Percentiles rank a stretch among this genome's conserved stretches.
Conservation (phyloP, 2,329 filamentous ascomycete species). For the Passalora sequoiae region DNA sequence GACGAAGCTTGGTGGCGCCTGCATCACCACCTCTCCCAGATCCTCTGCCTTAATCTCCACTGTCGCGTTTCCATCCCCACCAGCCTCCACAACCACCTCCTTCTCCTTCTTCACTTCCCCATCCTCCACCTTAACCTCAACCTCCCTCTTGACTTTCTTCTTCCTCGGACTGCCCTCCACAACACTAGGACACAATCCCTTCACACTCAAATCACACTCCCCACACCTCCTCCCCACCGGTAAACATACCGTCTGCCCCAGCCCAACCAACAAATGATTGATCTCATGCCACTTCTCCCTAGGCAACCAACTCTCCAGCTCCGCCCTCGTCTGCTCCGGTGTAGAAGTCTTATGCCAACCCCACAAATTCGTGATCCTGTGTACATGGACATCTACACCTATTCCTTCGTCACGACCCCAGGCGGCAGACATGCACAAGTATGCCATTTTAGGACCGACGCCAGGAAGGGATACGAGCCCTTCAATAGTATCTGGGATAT, state of each 20-base stretch:
- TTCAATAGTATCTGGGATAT: constrained; percentile 74
- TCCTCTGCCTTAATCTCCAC: constrained; percentile 28
- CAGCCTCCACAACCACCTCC: constrained; percentile 26
- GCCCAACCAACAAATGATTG: constrained; percentile 79
- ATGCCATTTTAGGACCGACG: constrained; percentile 92
- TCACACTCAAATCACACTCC: constrained; percentile 73
- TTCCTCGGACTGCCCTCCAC: constrained; percentile 43
- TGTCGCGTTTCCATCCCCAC: constrained; percentile 26
- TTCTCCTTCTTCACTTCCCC: constrained; percentile 24
- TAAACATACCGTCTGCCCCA: constrained; percentile 81
- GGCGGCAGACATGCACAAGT: constrained; percentile 75
- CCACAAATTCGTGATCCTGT: constrained; percentile 91
- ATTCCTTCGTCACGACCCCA: constrained; percentile 70
- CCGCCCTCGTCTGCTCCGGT: constrained; percentile 74
- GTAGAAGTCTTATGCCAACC: constrained; percentile 78
- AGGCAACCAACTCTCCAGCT: constrained; percentile 77
- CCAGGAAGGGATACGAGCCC: constrained; percentile 74
- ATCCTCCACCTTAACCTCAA: constrained; percentile 29
- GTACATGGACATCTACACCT: constrained; percentile 90
- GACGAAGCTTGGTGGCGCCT: constrained; percentile 37
- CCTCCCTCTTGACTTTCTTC: constrained; percentile 43
- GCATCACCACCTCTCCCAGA: constrained; percentile 21
- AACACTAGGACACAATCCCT: constrained; percentile 63
- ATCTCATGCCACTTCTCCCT: constrained; percentile 85
- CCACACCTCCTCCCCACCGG: constrained; percentile 77